phyloP scores from a whole-genome alignment of 2,329 filamentous ascomycete species.

The Alternaria arborescens region DNA sequence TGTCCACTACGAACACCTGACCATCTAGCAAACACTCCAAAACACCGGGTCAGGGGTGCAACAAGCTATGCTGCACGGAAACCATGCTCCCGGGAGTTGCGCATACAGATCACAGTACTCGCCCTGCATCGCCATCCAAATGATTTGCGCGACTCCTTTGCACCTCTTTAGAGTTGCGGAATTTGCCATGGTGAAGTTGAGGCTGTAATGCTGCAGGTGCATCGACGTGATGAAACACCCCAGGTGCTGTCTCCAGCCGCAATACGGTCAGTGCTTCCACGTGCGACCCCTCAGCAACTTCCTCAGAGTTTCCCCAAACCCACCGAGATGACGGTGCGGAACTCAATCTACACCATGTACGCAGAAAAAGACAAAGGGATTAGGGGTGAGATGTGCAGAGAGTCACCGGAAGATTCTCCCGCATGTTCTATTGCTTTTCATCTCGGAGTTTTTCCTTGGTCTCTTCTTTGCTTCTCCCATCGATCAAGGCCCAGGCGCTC shows the following conservation, averaged over 20 bases:
- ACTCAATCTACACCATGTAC: neutral
- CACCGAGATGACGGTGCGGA: neutral
- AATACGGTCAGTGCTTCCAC: neutral
- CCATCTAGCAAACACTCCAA: conserved; percentile 3
- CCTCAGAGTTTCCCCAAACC: neutral
- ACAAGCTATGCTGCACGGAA: neutral
- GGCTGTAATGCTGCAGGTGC: neutral
- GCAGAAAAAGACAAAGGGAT: no score
- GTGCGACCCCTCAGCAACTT: neutral
- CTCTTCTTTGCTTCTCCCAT: neutral
- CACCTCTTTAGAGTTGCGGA: conserved; percentile 2
- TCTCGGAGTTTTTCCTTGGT: neutral
- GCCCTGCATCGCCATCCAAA: neutral
- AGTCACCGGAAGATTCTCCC: neutral
- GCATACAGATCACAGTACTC: neutral
- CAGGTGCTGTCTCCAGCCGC: neutral
- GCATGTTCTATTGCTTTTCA: neutral
- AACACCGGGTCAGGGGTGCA: conserved; percentile 4
- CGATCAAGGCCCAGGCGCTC: neutral
- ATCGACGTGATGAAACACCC: neutral
- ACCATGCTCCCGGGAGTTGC: neutral
- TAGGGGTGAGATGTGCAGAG: neutral
- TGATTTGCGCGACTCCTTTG: neutral
- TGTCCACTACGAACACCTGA: neutral
- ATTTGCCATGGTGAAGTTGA: neutral